phyloP scores from a whole-genome alignment of 306 rosid genomes.

The Acacia confusa region DNA sequence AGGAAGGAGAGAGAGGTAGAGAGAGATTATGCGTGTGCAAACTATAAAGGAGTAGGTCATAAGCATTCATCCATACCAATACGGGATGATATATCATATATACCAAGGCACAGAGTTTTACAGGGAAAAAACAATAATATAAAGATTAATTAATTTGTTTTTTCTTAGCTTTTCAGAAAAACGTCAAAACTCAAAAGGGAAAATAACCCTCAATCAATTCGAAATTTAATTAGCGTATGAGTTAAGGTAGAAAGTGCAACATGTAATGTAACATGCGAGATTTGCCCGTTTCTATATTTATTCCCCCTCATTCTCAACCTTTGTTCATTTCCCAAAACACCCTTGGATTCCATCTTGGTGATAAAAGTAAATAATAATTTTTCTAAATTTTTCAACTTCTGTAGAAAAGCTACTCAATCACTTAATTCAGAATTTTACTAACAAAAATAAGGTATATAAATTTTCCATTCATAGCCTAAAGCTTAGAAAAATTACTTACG shows the following conservation, averaged over 20 bases:
- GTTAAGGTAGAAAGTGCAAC: slow-evolving; percentile 44
- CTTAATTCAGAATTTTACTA: background rate
- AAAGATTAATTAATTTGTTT: background rate
- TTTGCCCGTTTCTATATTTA: slow-evolving; percentile 73
- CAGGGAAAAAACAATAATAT: background rate
- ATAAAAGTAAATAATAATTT: background rate
- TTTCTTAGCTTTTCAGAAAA: slow-evolving; percentile 19
- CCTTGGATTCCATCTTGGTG: slow-evolving; percentile 23
- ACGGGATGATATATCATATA: slow-evolving; percentile 52
- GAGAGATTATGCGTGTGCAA: slow-evolving; percentile 20
- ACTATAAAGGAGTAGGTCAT: slow-evolving; percentile 73
- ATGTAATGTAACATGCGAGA: slow-evolving; percentile 66
- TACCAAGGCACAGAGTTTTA: slow-evolving; percentile 33
- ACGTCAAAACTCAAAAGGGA: slow-evolving; percentile 35
- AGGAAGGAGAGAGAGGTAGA: background rate
- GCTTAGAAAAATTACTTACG: background rate
- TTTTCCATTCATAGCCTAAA: background rate
- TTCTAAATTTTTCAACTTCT: background rate
- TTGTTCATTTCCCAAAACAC: slow-evolving; percentile 29
- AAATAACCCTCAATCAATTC: slow-evolving; percentile 23
- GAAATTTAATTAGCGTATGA: slow-evolving; percentile 43
- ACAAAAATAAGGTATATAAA: background rate
- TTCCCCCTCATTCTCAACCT: slow-evolving; percentile 37
- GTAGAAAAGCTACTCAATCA: background rate
- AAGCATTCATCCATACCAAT: slow-evolving; percentile 78